Conservation (phyloP, 2,329 filamentous ascomycete species). For the Gaeumannomyces sp. region DNA sequence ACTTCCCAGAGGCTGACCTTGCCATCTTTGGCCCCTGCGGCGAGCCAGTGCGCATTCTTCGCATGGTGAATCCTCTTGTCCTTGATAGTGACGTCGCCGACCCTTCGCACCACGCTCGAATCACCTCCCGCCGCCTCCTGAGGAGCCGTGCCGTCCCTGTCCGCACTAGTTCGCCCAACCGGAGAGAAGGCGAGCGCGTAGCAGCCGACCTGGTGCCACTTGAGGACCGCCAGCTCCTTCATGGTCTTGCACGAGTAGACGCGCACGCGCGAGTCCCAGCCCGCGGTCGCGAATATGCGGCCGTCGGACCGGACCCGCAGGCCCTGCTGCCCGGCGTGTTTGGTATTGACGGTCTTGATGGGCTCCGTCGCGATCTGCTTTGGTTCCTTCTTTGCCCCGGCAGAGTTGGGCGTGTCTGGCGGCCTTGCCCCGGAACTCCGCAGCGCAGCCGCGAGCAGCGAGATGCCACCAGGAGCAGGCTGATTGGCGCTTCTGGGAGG, state of each 20-base stretch:
- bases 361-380: slow-evolving; percentile 34
- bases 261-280: slow-evolving; percentile 79
- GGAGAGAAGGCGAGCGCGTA: slow-evolving; percentile 72
- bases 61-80: slow-evolving; percentile 58
- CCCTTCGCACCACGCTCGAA: slow-evolving; percentile 18
- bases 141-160: background rate
- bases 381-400: background rate
- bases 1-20: slow-evolving; percentile 96
- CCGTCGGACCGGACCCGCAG: slow-evolving; percentile 72
- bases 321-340: slow-evolving; percentile 84
- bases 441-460: slow-evolving; percentile 25
- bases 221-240: slow-evolving; percentile 83
- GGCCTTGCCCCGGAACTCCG: slow-evolving; percentile 12
- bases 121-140: background rate
- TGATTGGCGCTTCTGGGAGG: background rate
- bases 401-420: background rate
- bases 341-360: slow-evolving; percentile 64
- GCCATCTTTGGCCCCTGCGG: slow-evolving; percentile 86
- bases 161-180: slow-evolving; percentile 19
- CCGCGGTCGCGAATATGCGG: slow-evolving; percentile 79
- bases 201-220: slow-evolving; percentile 88
- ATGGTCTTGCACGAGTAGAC: slow-evolving; percentile 77
- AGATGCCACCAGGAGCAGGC: slow-evolving; percentile 11
- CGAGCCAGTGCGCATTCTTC: slow-evolving; percentile 77
- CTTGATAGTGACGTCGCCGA: slow-evolving; percentile 46